Conservation (phyloP, 2,329 filamentous ascomycete genomes). For the Akanthomyces muscarius region DNA sequence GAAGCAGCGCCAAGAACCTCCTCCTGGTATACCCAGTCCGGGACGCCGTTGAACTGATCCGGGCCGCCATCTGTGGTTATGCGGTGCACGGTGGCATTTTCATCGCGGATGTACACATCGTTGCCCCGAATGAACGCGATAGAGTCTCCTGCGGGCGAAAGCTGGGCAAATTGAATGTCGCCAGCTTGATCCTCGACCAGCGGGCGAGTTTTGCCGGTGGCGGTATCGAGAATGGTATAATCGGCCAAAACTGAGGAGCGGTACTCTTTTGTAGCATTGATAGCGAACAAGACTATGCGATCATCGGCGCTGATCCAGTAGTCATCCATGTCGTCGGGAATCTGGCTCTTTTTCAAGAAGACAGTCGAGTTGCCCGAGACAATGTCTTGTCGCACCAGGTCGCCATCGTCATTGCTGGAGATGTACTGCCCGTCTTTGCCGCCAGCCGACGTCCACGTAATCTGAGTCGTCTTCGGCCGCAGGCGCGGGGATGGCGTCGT, state of each 20-base stretch:
- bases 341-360: constrained; percentile 54
- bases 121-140: constrained; percentile 66
- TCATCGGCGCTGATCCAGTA: constrained; percentile 61
- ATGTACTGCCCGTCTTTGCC: constrained; percentile 61
- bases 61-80: constrained; percentile 58
- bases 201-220: constrained; percentile 49
- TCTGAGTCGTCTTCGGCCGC: constrained; percentile 42
- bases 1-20: constrained; percentile 62
- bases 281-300: constrained; percentile 56
- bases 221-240: constrained; percentile 61
- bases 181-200: constrained; percentile 56
- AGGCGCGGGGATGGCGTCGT: constrained; percentile 47
- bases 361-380: constrained; percentile 49
- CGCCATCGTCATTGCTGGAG: constrained; percentile 44
- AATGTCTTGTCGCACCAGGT: constrained; percentile 59
- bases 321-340: constrained; percentile 51
- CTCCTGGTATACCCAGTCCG: constrained; percentile 80
- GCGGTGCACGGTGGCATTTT: constrained; percentile 49
- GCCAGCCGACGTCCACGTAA: constrained; percentile 52
- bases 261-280: constrained; percentile 66
- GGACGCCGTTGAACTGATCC: constrained; percentile 60
- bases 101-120: constrained; percentile 52
- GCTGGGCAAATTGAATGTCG: constrained; percentile 64
- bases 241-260: constrained; percentile 65
- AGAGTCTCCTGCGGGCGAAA: constrained; percentile 53